A percentile compares a stretch with the other conserved stretches of the same genome.
Conservation (phyloP, 805 yeast genomes). For the Priceomyces castillae region DNA sequence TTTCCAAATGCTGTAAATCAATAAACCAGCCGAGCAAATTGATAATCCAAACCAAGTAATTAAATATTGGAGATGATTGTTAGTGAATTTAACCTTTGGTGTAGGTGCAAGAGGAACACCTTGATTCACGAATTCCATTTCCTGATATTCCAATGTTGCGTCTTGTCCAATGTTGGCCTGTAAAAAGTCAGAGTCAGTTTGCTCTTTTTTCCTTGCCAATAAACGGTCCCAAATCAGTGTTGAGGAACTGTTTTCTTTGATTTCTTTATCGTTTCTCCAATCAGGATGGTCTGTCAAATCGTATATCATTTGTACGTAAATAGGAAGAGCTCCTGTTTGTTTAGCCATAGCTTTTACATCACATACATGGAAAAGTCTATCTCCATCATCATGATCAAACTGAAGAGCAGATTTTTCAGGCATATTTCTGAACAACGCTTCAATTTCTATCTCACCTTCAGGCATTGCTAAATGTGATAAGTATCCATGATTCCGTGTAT, state of each 20-base stretch:
- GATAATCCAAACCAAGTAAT: slow-evolving; percentile 94
- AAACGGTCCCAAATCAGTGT: slow-evolving; percentile 11
- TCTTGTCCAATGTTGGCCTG: slow-evolving; percentile 23
- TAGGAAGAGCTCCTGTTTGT: slow-evolving; percentile 62
- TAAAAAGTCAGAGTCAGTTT: slow-evolving; percentile 15
- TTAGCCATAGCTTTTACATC: slow-evolving; percentile 81
- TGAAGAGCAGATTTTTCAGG: slow-evolving; percentile 61
- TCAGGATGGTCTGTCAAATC: slow-evolving; percentile 66
- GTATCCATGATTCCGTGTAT: slow-evolving; percentile 42
- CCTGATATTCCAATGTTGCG: slow-evolving; percentile 38
- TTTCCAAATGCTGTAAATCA: slow-evolving; percentile 38
- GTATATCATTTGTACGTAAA: slow-evolving; percentile 72
- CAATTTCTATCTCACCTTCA: slow-evolving; percentile 64
- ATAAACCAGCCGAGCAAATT: slow-evolving; percentile 65
- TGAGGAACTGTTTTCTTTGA: slow-evolving; percentile 3
- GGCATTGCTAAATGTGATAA: slow-evolving; percentile 74
- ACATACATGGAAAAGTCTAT: slow-evolving; percentile 71
- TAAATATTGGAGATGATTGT: slow-evolving; percentile 88
- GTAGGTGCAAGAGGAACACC: slow-evolving; percentile 89
- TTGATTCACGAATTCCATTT: slow-evolving; percentile 58
- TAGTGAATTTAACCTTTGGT: slow-evolving; percentile 78
- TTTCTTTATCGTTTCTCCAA: slow-evolving; percentile 23
- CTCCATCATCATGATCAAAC: slow-evolving; percentile 64
- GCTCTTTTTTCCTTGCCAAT: slow-evolving; percentile 4
- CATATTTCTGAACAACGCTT: slow-evolving; percentile 71